Conservation (phyloP, 2,329 filamentous ascomycete species). For the Botrytis aclada region DNA sequence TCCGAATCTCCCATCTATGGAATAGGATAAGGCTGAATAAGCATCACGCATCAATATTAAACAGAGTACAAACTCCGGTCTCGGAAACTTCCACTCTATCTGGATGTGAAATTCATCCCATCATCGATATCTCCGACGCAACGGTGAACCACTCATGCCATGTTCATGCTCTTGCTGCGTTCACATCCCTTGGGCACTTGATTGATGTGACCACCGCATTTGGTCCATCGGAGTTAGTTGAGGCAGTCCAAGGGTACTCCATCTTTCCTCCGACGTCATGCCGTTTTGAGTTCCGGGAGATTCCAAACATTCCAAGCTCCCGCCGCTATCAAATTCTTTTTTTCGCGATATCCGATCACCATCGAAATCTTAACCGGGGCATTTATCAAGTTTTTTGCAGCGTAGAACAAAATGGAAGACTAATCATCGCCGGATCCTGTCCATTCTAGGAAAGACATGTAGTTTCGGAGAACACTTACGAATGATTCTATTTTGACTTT, state of each 20-base stretch:
- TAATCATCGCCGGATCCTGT: background rate
- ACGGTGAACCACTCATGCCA: background rate
- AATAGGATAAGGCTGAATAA: background rate
- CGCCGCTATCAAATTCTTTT: background rate
- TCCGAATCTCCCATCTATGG: slow-evolving; percentile 1
- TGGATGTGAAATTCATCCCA: background rate
- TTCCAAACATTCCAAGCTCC: background rate
- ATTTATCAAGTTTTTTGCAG: background rate
- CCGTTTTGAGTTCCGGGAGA: slow-evolving; percentile 1
- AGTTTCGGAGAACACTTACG: background rate
- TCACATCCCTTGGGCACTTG: background rate
- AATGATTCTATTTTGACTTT: background rate
- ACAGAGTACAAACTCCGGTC: background rate
- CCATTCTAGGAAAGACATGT: background rate
- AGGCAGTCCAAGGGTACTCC: no score
- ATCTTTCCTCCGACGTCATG: background rate
- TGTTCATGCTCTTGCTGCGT: background rate
- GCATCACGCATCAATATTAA: background rate
- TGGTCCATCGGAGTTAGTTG: slow-evolving; percentile 9
- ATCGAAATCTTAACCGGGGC: background rate
- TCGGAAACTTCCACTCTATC: background rate
- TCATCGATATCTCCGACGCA: background rate
- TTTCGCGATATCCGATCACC: background rate
- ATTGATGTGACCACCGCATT: background rate
- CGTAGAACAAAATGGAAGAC: background rate